Evolutionary conservation across 345 rosid species (phyloP), one percentile per base, ranked within the genome.

Genomic region (Tarenaya hassleriana): DNA sequence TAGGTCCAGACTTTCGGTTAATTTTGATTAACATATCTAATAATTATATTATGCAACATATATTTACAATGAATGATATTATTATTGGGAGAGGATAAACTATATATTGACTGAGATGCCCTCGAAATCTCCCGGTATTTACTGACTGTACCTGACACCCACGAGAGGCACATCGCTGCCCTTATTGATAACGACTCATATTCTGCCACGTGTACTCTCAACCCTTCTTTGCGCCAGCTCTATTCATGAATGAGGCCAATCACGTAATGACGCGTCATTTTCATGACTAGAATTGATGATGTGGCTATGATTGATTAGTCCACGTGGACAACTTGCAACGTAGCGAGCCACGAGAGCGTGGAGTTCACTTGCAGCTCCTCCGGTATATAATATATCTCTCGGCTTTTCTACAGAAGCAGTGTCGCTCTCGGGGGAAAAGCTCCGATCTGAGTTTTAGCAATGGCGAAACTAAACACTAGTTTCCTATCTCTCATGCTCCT

Each of bases 391-490:
- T 7, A 1, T 9, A 2, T 35, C 35, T 48, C 56, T 39, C 45
- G 56, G 58, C 57, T 56, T 47, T 56, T 45, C 7, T 19, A 19
- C 48, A 40, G 3, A 38, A 48, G 40, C 32, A 42, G 40, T 40
- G 31, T 16, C 47, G n/a, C n/a, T n/a, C 52, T 39, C 43, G n/a
- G 40, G 13, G 40, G 40, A 35, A 35, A 24, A 24, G 40, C 40
- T 10, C 40, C 13, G 40, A 35, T 35, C 40, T 35, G 40, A 35
- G 40, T 24, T 35, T n/a, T n/a, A 48, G 66, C 64, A 47, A 70
- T 70, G 73, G 71, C 79, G 55, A 43, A 60, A 29, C 43, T 32
- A 50, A 59, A 49, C 69, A 69, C 72, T 61, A 64, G 3, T 10
- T 27, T 52, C 32, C 19, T 62, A 15, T 56, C 55, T 13, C 41